phyloP scores from a whole-genome alignment of 1,139 yeast species.

The Suhomyces atakaporum region DNA sequence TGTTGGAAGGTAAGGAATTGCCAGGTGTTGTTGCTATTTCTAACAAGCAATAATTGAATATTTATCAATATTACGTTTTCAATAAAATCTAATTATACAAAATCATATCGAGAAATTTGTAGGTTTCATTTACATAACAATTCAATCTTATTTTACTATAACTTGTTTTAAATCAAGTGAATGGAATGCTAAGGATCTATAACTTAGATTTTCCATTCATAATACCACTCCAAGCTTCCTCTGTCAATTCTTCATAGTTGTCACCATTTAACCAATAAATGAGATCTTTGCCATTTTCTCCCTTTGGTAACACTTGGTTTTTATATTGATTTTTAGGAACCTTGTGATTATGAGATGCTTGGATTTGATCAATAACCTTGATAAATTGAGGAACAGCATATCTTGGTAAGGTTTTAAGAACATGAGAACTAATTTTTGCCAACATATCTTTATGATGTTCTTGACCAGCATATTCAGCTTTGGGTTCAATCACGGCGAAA shows the following conservation, averaged over 20 bases:
- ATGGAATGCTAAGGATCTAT: too few species aligned
- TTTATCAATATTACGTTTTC: too few species aligned
- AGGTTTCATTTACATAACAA: too few species aligned
- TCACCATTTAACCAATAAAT: constrained; percentile 69
- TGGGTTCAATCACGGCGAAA: constrained; percentile 70
- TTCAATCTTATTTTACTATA: too few species aligned
- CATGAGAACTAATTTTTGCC: constrained; percentile 34
- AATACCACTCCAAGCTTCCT: constrained; percentile 61
- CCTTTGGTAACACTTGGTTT: constrained; percentile 75
- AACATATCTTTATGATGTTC: constrained; percentile 32
- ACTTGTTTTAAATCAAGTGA: too few species aligned
- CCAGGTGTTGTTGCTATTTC: constrained; percentile 95
- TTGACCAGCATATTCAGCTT: constrained; percentile 31
- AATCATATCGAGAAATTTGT: too few species aligned
- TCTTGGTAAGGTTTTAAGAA: constrained; percentile 62
- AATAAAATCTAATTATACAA: too few species aligned
- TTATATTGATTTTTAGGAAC: constrained; percentile 77
- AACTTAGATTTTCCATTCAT: constrained; percentile 43
- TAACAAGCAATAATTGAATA: constrained; percentile 48
- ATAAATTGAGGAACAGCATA: constrained; percentile 88
- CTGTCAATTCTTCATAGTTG: constrained; percentile 58
- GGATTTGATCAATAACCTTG: constrained; percentile 63
- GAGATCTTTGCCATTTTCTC: constrained; percentile 57
- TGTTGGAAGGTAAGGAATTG: constrained; percentile 94
- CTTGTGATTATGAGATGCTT: constrained; percentile 81